These are phyloP conservation scores for Nemania diffusa DNA, from an alignment of 2,329 filamentous ascomycete species.

Conservation along the genomic window DNA sequence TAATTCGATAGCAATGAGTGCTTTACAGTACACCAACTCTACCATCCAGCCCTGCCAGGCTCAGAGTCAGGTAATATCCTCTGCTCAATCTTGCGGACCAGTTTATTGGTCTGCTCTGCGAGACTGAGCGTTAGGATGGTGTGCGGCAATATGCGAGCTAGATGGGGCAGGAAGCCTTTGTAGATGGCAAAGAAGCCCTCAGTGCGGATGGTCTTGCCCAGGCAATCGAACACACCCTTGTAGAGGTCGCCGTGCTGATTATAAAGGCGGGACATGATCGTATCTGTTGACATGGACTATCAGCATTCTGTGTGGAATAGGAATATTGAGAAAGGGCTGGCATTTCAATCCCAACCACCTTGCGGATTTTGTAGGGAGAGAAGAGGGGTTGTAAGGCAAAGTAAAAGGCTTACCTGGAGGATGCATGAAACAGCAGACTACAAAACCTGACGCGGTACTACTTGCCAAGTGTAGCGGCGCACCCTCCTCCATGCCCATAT, in stretches of 20 bases:
- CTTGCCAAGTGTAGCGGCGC: conserved; percentile 88
- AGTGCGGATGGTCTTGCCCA: conserved; percentile 88
- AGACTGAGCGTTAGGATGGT: conserved; percentile 93
- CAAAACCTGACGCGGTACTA: conserved; percentile 90
- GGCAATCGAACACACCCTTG: conserved; percentile 88
- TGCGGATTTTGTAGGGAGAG: conserved; percentile 21
- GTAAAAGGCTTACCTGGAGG: conserved; percentile 76
- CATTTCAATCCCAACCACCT: background rate
- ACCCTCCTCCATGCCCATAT: conserved; percentile 90
- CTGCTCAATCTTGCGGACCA: conserved; percentile 81
- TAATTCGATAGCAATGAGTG: background rate
- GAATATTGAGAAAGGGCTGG: background rate
- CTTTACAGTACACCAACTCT: background rate
- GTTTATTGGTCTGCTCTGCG: conserved; percentile 96
- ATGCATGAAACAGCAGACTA: conserved; percentile 98
- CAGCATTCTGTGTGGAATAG: conserved; percentile 8
- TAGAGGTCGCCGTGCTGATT: conserved; percentile 99
- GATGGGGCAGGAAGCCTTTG: conserved; percentile 95
- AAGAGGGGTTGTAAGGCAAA: background rate
- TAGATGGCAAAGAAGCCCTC: conserved; percentile 94
- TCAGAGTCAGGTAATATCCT: conserved; percentile 59
- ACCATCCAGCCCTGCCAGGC: conserved; percentile 44
- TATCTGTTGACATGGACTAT: conserved; percentile 65
- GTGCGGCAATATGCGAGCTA: conserved; percentile 93
- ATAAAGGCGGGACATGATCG: conserved; percentile 98